phyloP scores from a whole-genome alignment of 257 asterid genomes.

The Avicennia marina region DNA sequence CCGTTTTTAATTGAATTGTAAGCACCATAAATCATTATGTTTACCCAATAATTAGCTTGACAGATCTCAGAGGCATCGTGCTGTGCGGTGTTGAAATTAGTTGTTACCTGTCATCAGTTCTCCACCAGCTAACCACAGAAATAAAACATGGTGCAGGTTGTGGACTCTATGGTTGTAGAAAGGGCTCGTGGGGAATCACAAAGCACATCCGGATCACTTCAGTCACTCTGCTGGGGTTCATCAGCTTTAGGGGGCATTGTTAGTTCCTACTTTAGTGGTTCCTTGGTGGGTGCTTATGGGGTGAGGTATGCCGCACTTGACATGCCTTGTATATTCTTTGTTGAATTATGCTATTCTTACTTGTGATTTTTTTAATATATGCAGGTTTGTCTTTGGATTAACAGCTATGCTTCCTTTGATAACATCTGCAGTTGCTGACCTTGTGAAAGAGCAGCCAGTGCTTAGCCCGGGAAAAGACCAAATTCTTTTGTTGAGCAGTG shows the following conservation, averaged over 20 bases:
- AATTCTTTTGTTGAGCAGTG: constrained; percentile 26
- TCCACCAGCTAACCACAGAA: background rate
- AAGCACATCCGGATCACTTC: constrained; percentile 95
- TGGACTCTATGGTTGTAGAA: constrained; percentile 98
- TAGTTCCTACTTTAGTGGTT: constrained; percentile 97
- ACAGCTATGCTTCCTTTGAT: constrained; percentile 92
- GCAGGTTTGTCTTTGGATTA: constrained; percentile 93
- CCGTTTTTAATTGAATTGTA: too few relatives aligned
- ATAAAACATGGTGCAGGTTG: constrained; percentile 59
- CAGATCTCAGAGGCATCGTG: background rate
- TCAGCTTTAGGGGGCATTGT: constrained; percentile 96
- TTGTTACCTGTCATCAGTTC: background rate
- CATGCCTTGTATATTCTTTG: background rate
- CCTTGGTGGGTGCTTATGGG: constrained; percentile 90
- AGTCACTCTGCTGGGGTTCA: constrained; percentile 98
- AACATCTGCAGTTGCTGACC: constrained; percentile 92
- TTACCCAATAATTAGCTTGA: background rate
- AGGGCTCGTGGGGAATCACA: constrained; percentile 99
- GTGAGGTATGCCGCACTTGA: constrained; percentile 59
- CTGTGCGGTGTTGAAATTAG: background rate
- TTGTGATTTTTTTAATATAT: constrained; percentile 12
- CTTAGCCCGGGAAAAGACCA: constrained; percentile 37
- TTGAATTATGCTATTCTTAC: constrained; percentile 7
- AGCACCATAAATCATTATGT: too few relatives aligned
- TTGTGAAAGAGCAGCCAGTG: constrained; percentile 78